Percentiles rank a stretch among this genome's conserved stretches.
phyloP scores from a whole-genome alignment of 2,329 filamentous ascomycete species.

The Teratosphaeriaceae sp. region DNA sequence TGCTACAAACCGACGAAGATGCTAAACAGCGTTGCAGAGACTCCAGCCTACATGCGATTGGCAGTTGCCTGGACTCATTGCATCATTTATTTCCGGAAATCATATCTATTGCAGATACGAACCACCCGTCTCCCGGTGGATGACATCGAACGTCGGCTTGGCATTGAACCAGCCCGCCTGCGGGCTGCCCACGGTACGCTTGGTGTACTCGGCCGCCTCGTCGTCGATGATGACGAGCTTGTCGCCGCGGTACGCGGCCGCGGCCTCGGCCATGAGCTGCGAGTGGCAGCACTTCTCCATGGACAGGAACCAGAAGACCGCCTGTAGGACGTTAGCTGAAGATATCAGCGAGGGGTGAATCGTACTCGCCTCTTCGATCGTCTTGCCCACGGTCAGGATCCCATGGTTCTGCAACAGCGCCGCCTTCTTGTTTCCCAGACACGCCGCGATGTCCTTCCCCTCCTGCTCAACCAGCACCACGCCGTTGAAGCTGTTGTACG shows the following conservation, averaged over 20 bases:
- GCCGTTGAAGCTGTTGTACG: slow-evolving; percentile 42
- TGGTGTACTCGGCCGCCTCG: slow-evolving; percentile 34
- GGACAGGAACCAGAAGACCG: slow-evolving; percentile 38
- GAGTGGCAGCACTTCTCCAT: slow-evolving; percentile 41
- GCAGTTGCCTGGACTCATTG: too few species aligned
- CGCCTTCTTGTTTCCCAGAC: slow-evolving; percentile 35
- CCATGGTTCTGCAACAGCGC: slow-evolving; percentile 39
- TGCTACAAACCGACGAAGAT: too few species aligned
- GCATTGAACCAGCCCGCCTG: slow-evolving; percentile 63
- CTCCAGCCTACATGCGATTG: too few species aligned
- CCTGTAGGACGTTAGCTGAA: slow-evolving; percentile 22
- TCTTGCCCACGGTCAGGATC: slow-evolving; percentile 34
- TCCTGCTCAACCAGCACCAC: slow-evolving; percentile 40
- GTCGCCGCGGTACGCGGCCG: slow-evolving; percentile 32
- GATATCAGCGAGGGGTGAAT: too few species aligned
- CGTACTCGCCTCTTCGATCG: slow-evolving; percentile 39
- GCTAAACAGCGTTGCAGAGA: too few species aligned
- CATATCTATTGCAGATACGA: slow-evolving; percentile 42
- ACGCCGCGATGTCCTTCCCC: slow-evolving; percentile 35
- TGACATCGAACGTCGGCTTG: slow-evolving; percentile 64
- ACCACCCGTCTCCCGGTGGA: slow-evolving; percentile 54
- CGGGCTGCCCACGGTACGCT: slow-evolving; percentile 51
- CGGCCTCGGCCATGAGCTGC: slow-evolving; percentile 39
- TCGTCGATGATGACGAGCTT: slow-evolving; percentile 36
- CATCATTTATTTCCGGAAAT: too few species aligned